Percentiles rank a stretch among this genome's conserved stretches.
Conservation (phyloP, 345 rosid genomes). For the Bruguiera parviflora region DNA sequence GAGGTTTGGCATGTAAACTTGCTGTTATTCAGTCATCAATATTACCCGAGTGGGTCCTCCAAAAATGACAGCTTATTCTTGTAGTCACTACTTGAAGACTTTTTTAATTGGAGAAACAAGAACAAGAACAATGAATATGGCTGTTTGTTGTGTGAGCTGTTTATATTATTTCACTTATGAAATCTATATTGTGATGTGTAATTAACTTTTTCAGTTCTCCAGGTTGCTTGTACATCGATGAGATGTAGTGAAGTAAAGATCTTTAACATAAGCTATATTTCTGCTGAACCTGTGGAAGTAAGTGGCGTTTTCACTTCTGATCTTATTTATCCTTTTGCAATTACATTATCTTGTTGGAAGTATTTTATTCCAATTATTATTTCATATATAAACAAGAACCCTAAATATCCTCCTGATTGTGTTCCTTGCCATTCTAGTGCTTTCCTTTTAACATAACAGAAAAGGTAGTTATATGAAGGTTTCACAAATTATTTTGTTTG, state of each 20-base stretch:
- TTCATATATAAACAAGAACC: background rate
- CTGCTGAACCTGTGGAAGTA: conserved; percentile 75
- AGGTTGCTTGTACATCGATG: conserved; percentile 81
- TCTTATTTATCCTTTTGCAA: conserved; percentile 1
- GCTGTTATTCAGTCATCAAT: background rate
- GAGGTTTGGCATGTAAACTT: conserved; percentile 48
- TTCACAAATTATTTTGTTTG: too few species aligned
- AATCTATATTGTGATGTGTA: background rate
- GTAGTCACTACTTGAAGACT: too few species aligned
- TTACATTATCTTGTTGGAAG: background rate
- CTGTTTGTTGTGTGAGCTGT: too few species aligned
- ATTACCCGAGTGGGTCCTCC: background rate
- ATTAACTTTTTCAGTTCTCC: conserved; percentile 8
- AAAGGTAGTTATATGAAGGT: too few species aligned
- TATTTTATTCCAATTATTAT: background rate
- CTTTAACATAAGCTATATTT: conserved; percentile 73
- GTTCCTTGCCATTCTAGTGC: too few species aligned
- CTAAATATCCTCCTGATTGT: too few species aligned
- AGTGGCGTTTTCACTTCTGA: conserved; percentile 14
- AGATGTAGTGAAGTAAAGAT: conserved; percentile 52
- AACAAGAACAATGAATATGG: too few species aligned
- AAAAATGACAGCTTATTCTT: too few species aligned
- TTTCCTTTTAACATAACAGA: too few species aligned
- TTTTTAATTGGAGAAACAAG: too few species aligned
- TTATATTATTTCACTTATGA: too few species aligned